Conservation (phyloP, 345 rosid species). For the Erysimum cheiranthoides region DNA sequence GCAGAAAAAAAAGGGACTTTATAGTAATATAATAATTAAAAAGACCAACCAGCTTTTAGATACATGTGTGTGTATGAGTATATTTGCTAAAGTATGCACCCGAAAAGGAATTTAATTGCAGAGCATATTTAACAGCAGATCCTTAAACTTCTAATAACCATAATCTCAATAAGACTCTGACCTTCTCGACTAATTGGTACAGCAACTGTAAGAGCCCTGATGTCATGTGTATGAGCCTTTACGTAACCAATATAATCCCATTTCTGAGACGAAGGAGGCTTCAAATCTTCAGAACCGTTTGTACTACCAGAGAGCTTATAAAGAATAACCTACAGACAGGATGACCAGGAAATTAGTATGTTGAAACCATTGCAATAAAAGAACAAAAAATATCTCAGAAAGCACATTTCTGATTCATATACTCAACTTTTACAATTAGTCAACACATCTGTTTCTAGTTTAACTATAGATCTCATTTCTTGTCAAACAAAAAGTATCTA, state of each 20-base stretch:
- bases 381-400: neutral
- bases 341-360: slow-evolving; percentile 30
- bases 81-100: neutral
- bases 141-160: neutral
- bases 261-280: slow-evolving; percentile 59
- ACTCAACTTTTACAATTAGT: neutral
- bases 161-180: slow-evolving; percentile 35
- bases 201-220: slow-evolving; percentile 87
- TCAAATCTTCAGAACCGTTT: slow-evolving; percentile 46
- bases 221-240: slow-evolving; percentile 92
- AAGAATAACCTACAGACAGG: slow-evolving; percentile 67
- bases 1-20: slow-evolving; percentile 25
- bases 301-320: slow-evolving; percentile 67
- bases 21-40: neutral
- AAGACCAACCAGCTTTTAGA: slow-evolving; percentile 6
- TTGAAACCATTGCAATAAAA: neutral
- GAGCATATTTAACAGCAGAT: slow-evolving; percentile 4
- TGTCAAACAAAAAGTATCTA: neutral
- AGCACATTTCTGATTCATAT: neutral
- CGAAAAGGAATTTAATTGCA: neutral
- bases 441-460: neutral
- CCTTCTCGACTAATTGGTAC: slow-evolving; percentile 88
- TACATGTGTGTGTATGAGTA: neutral
- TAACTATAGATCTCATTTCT: neutral
- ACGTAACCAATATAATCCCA: slow-evolving; percentile 86